Percentiles rank a stretch among this genome's conserved stretches.
Conservation (phyloP, 257 asterid species). For the Solanum clarkiae region DNA sequence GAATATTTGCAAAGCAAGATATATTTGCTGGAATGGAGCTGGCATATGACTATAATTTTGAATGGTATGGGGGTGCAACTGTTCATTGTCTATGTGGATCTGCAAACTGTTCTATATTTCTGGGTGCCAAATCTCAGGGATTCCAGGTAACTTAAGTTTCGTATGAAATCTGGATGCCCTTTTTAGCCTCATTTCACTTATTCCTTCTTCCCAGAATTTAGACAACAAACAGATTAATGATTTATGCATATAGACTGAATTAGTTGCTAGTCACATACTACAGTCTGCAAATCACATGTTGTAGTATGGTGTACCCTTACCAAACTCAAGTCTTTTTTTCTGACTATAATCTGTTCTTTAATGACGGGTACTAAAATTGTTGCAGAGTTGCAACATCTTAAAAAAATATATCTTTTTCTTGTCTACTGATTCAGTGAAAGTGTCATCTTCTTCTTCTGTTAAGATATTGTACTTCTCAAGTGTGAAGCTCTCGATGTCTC, state of each 20-base stretch:
- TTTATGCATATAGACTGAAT: background rate
- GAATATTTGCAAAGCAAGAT: constrained; percentile 75
- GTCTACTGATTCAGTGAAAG: background rate
- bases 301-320: background rate
- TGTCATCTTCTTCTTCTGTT: background rate
- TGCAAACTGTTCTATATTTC: constrained; percentile 75
- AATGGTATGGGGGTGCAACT: constrained; percentile 95
- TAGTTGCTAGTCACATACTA: background rate
- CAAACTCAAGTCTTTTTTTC: background rate
- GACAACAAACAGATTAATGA: background rate
- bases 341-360: background rate
- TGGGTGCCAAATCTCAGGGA: constrained; percentile 95
- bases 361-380: background rate
- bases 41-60: constrained; percentile 80
- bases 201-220: background rate
- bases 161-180: background rate
- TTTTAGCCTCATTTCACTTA: background rate
- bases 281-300: background rate
- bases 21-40: constrained; percentile 65
- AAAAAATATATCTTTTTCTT: background rate
- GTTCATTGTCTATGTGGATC: constrained; percentile 95
- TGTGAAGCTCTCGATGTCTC: background rate
- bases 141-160: constrained; percentile 53
- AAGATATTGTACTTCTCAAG: background rate
- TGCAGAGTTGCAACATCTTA: background rate